phyloP scores from a whole-genome alignment of 2,329 filamentous ascomycete species.

The Juglanconis oblonga region DNA sequence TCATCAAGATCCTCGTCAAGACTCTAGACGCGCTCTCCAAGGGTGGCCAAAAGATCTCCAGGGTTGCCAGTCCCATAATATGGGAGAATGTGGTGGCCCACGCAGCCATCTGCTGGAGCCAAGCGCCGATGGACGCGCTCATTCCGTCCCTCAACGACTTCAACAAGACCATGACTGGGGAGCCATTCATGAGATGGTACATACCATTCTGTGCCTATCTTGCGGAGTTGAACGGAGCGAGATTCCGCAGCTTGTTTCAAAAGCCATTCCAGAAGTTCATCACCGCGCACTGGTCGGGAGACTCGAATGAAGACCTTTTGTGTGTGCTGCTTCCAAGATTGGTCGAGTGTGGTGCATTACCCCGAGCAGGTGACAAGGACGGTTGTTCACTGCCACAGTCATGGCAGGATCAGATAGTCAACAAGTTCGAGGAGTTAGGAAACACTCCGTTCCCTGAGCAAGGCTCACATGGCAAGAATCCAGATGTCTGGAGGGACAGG shows the following conservation, averaged over 20 bases:
- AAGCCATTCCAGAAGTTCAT: conserved; percentile 85
- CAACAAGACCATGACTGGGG: conserved; percentile 61
- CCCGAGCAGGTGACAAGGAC: conserved; percentile 49
- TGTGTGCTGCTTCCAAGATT: conserved; percentile 68
- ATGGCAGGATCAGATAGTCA: conserved; percentile 72
- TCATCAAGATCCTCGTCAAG: conserved; percentile 56
- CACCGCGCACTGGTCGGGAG: conserved; percentile 67
- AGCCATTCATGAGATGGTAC: conserved; percentile 69
- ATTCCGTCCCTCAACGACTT: conserved; percentile 68
- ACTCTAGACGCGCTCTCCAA: conserved; percentile 49
- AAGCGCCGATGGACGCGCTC: conserved; percentile 75
- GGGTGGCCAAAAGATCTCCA: conserved; percentile 31
- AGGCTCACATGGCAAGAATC: conserved; percentile 59
- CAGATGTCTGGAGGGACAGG: conserved; percentile 58
- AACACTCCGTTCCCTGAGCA: conserved; percentile 63
- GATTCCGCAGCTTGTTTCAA: conserved; percentile 77
- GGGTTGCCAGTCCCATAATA: conserved; percentile 38
- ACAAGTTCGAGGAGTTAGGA: conserved; percentile 65
- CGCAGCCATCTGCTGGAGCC: conserved; percentile 66
- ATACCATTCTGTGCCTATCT: conserved; percentile 82
- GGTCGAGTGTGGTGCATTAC: conserved; percentile 54
- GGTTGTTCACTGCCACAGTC: conserved; percentile 57
- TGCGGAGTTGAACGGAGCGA: conserved; percentile 66
- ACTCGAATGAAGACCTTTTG: conserved; percentile 62
- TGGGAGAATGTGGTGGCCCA: conserved; percentile 59